Percentiles rank a stretch among this genome's conserved stretches.
Conservation (phyloP, 2,329 filamentous ascomycete species). For the Monilinia laxa region DNA sequence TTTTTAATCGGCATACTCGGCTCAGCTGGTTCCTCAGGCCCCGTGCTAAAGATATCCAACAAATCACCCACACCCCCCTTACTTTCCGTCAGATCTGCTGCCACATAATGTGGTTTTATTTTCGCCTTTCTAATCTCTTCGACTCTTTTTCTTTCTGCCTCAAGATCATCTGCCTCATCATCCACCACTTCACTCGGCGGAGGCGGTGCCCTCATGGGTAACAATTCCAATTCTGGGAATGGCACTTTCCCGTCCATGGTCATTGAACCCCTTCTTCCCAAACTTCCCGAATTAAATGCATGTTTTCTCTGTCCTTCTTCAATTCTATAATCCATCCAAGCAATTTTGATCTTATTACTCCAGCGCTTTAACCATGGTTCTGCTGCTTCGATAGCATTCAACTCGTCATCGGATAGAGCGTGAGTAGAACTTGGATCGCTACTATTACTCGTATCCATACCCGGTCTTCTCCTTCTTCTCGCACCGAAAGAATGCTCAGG, state of each 20-base stretch:
- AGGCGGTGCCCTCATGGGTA: conserved; percentile 28
- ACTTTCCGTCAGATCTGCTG: conserved; percentile 4
- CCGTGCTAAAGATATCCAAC: conserved; percentile 22
- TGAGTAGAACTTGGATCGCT: neutral
- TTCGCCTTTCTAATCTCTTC: conserved; percentile 22
- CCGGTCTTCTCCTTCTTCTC: conserved; percentile 18
- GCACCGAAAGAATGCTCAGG: conserved; percentile 32
- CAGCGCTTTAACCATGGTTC: conserved; percentile 14
- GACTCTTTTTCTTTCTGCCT: conserved; percentile 24
- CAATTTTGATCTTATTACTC: conserved; percentile 10
- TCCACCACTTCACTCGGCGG: conserved; percentile 25
- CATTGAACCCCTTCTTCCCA: conserved; percentile 34
- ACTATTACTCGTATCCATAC: neutral
- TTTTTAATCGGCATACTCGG: conserved; percentile 18
- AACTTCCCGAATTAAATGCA: conserved; percentile 18
- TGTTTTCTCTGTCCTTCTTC: conserved; percentile 8
- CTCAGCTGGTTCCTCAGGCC: conserved; percentile 22
- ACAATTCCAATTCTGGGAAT: conserved; percentile 37
- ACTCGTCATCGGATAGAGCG: conserved; percentile 2
- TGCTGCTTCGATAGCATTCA: conserved; percentile 17
- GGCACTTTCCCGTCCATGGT: conserved; percentile 32
- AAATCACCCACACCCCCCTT: conserved; percentile 20
- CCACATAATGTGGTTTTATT: conserved; percentile 16
- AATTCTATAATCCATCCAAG: conserved; percentile 20
- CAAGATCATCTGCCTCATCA: conserved; percentile 22